Base-by-base conservation (phyloP, 2,329 filamentous ascomycete species). In the Cucurbitaria berberidis region DNA sequence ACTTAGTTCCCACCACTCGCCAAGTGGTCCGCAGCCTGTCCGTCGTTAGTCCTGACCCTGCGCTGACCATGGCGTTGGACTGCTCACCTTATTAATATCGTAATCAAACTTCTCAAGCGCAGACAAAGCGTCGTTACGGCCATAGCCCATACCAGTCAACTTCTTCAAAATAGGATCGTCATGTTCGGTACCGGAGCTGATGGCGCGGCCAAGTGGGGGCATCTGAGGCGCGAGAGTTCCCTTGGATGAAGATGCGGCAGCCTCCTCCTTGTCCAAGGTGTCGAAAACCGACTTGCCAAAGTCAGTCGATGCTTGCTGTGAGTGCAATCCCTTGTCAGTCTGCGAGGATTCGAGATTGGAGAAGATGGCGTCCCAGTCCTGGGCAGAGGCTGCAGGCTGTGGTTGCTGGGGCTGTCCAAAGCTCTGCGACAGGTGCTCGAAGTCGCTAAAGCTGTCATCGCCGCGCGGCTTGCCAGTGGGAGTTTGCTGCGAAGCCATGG, bases 361-460 rank as follows among this genome's bases (percentile, higher is more conserved):
- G 77, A 98, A 98, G 49, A 98, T 91, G 34, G 91, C 89, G 68
- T 98, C 93, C 95, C 95, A 98, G 73, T 98, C 93, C 64, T 96
- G 89, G 29, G 78, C 74, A 1, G 70, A 69, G 22, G 71, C 60
- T 42, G 79, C 71, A 11, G 76, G 75, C 24, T 77, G 77, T 40
- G 76, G 72, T 21, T 74, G 57, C 45, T 73, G 72, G 9, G 69
- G 63, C 43, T 70, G 70, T 27, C 76, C 75, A 53, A 77, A 77
- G 44, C 76, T 77, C 41, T 75, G 70, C 7, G 71, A 69, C 26
- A 76, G 55, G 45, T 79, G 77, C 53, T 80, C 77, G 45, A 83
- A 83, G 51, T 79, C 76, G 39, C 77, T 77, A 54, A 82, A 84
- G 48, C 79, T 78, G 47, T 82, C 78, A 19, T 77, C 74, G 7